phyloP scores from a whole-genome alignment of 2,329 filamentous ascomycete species.

The Pestalotiopsis sp. region DNA sequence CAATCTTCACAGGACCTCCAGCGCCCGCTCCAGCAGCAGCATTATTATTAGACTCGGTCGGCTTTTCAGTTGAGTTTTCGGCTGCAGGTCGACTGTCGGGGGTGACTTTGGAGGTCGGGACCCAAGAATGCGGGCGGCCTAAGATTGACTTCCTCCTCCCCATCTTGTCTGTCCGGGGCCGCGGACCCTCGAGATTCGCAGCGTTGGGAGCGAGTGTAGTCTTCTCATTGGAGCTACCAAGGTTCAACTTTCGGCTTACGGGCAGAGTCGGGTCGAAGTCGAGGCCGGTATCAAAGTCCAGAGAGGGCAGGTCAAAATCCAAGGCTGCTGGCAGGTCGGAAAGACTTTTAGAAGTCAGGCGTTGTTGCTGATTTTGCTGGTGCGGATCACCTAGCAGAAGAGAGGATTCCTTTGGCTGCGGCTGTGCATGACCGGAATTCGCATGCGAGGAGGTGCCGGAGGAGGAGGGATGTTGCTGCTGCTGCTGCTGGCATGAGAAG shows the following conservation, averaged over 20 bases:
- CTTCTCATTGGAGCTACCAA: slow-evolving; percentile 28
- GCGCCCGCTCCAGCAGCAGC: no score
- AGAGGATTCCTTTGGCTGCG: slow-evolving; percentile 11
- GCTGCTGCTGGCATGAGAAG: slow-evolving; percentile 25
- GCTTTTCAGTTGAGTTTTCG: slow-evolving; percentile 25
- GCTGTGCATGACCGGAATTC: slow-evolving; percentile 18
- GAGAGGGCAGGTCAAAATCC: slow-evolving; percentile 54
- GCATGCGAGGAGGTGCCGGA: slow-evolving; percentile 31
- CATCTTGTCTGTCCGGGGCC: slow-evolving; percentile 29
- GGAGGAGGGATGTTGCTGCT: no score
- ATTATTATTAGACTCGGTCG: neutral
- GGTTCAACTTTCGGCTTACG: slow-evolving; percentile 31
- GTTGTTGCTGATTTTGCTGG: slow-evolving; percentile 1
- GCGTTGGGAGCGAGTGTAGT: slow-evolving; percentile 20
- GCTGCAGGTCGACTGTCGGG: slow-evolving; percentile 36
- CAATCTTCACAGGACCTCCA: neutral
- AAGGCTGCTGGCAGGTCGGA: slow-evolving; percentile 37
- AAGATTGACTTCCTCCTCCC: slow-evolving; percentile 49
- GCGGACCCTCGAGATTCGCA: slow-evolving; percentile 26
- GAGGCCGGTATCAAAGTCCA: slow-evolving; percentile 45
- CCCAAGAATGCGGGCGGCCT: slow-evolving; percentile 55
- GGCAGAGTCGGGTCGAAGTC: slow-evolving; percentile 50
- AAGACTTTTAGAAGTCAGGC: slow-evolving; percentile 22
- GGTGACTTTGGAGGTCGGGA: slow-evolving; percentile 47
- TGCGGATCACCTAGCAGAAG: neutral